Evolutionary conservation across 169 alveolate species (phyloP).

Genomic region (Cystoisospora suis): DNA sequence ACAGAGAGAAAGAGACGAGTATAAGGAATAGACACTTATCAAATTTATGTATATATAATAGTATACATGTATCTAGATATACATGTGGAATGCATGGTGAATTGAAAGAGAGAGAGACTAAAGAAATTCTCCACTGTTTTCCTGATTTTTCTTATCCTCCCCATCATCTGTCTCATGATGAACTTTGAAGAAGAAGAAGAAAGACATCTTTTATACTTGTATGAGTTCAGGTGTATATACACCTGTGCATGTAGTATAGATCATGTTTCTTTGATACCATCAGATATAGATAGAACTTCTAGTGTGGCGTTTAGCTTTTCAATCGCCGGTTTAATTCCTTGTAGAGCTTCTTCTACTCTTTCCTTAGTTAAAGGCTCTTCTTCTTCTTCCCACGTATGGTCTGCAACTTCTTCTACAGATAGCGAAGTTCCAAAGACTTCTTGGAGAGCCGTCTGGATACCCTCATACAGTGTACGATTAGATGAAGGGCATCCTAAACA

Average conservation of each 20-base stretch:
- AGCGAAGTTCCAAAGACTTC: neutral
- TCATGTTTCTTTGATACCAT: neutral
- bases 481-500: constrained; percentile 1
- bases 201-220: too few relatives aligned
- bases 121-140: too few relatives aligned
- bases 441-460: neutral
- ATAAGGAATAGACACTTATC: neutral
- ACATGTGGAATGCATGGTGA: neutral
- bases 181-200: too few relatives aligned
- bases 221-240: neutral
- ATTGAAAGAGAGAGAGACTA: neutral
- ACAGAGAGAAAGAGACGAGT: neutral
- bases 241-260: neutral
- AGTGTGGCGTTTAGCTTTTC: neutral
- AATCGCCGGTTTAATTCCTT: neutral
- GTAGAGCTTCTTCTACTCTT: neutral
- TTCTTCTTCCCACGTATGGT: neutral
- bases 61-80: too few relatives aligned
- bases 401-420: neutral
- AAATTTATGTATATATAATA: neutral
- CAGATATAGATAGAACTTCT: neutral
- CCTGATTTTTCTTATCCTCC: too few relatives aligned
- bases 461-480: neutral
- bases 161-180: too few relatives aligned
- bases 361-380: neutral